A percentile compares a stretch with the other conserved stretches of the same genome.
phyloP scores from a whole-genome alignment of 148 eudicot genomes.

The Nepenthes gracilis region DNA sequence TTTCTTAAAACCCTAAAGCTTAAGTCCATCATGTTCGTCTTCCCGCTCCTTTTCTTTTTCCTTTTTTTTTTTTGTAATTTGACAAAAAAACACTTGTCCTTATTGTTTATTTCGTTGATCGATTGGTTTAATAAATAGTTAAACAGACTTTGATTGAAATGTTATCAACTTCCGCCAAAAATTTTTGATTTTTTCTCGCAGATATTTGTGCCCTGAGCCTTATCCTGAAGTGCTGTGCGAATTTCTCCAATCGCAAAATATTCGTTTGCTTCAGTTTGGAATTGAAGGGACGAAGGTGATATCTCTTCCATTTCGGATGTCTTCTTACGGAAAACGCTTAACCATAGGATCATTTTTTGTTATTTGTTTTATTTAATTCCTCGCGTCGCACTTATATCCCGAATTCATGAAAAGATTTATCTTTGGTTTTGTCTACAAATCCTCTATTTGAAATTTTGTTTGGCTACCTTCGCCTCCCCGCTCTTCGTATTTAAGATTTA shows the following conservation, averaged over 20 bases:
- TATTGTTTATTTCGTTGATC: conserved; percentile 1
- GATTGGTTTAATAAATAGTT: not conserved
- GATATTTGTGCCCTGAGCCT: conserved; percentile 69
- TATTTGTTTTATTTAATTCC: too few relatives aligned
- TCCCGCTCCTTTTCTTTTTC: not conserved
- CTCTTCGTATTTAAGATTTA: too few relatives aligned
- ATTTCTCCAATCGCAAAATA: conserved; percentile 41
- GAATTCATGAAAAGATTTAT: too few relatives aligned
- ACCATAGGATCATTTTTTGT: not conserved
- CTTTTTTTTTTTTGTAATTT: not conserved
- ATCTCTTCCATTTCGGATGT: not conserved
- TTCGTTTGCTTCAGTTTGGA: conserved; percentile 63
- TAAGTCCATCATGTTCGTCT: conserved; percentile 51
- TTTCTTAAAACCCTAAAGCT: conserved; percentile 60
- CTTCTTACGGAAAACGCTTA: too few relatives aligned
- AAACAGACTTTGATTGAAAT: not conserved
- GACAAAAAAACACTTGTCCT: not conserved
- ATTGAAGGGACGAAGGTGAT: conserved; percentile 86
- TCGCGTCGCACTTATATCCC: not conserved
- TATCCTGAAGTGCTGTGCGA: conserved; percentile 56
- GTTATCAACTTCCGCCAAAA: not conserved
- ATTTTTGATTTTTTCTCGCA: conserved; percentile 10
- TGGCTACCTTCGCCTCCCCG: too few relatives aligned
- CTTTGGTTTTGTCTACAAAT: too few relatives aligned
- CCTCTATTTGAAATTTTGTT: too few relatives aligned